These are phyloP conservation scores for Patellifolia procumbens DNA, from an alignment of 179 eudicot genomes.

Conservation along the genomic window DNA sequence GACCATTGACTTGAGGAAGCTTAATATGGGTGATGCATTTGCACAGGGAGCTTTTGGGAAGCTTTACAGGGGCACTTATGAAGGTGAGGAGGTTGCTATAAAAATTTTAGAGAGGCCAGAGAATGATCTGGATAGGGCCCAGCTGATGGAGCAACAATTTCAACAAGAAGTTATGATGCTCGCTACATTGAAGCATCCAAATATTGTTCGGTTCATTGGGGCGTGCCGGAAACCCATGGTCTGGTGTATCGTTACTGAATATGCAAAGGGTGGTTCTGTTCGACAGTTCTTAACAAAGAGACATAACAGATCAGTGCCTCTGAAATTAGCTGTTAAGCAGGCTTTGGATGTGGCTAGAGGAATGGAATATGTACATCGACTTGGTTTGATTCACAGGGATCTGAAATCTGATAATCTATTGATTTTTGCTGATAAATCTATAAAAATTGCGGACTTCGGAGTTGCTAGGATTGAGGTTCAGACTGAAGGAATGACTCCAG, in stretches of 20 bases:
- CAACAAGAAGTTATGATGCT: constrained; percentile 95
- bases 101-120: constrained; percentile 93
- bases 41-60: constrained; percentile 98
- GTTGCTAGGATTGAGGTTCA: constrained; percentile 95
- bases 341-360: constrained; percentile 96
- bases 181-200: constrained; percentile 76
- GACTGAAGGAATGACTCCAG: constrained; percentile 97
- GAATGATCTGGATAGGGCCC: constrained; percentile 70
- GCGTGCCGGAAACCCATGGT: constrained; percentile 89
- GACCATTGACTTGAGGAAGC: constrained; percentile 86
- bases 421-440: constrained; percentile 77
- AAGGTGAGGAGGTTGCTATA: constrained; percentile 89
- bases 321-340: constrained; percentile 87
- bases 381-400: constrained; percentile 81
- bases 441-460: constrained; percentile 92
- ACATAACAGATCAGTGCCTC: constrained; percentile 77
- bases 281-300: constrained; percentile 77
- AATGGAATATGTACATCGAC: constrained; percentile 88
- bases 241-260: constrained; percentile 82
- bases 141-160: constrained; percentile 88
- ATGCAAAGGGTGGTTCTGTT: constrained; percentile 98
- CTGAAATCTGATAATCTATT: constrained; percentile 82
- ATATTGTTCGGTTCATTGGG: constrained; percentile 84
- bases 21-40: constrained; percentile 82
- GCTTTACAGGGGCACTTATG: constrained; percentile 81